Evolutionary conservation across 139 green algal species (phyloP).

Genomic region (Auxenochlorella protothecoides): DNA sequence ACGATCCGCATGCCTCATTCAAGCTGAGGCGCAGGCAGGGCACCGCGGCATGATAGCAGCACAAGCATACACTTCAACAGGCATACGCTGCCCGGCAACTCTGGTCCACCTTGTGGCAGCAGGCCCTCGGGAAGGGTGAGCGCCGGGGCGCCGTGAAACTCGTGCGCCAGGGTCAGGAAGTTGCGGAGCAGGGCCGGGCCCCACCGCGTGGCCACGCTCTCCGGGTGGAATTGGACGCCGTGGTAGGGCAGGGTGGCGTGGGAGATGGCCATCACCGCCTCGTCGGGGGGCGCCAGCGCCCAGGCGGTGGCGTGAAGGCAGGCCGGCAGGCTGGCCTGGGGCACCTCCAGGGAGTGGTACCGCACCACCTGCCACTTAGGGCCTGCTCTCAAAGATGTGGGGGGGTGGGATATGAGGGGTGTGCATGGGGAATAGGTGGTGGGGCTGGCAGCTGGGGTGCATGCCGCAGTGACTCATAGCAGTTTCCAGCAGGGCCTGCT

Average conservation of each 20-base stretch:
- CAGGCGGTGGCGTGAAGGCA: constrained; percentile 26
- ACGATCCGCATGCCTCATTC: no score
- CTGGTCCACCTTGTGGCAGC: neutral
- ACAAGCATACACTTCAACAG: no score
- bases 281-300: neutral
- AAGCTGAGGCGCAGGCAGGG: no score
- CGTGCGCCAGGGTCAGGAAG: constrained; percentile 61
- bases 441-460: no score
- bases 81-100: no score
- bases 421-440: no score
- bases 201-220: constrained; percentile 73
- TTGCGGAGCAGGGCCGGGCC: constrained; percentile 73
- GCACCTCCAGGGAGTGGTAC: constrained; percentile 91
- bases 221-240: constrained; percentile 95
- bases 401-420: neutral
- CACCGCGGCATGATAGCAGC: no score
- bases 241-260: constrained; percentile 65
- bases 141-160: neutral
- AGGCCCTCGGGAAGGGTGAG: neutral
- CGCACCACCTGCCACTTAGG: constrained; percentile 44
- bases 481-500: no score
- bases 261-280: constrained; percentile 59
- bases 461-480: no score
- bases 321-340: constrained; percentile 50
- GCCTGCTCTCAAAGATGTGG: neutral